phyloP scores from a whole-genome alignment of 2,329 filamentous ascomycete genomes.

The Alternaria sp. region DNA sequence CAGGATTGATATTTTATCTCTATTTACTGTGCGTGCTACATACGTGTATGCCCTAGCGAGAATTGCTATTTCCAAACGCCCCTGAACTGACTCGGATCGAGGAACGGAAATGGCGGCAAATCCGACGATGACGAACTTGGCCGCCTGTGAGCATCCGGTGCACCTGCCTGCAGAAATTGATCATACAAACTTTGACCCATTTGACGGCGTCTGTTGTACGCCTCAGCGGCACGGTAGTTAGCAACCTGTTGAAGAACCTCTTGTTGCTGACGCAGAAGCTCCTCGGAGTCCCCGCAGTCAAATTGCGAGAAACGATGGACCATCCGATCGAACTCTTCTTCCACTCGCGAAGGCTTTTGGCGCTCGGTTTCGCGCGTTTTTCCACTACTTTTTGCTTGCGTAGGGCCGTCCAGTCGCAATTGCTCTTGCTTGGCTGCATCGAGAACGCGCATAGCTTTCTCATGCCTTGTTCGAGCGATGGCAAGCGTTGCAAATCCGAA shows the following conservation, averaged over 20 bases:
- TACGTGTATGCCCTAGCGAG: not conserved
- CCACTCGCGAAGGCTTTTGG: rapidly evolving
- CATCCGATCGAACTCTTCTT: not conserved
- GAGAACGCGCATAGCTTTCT: not conserved
- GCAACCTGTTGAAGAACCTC: not conserved
- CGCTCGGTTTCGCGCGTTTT: not conserved
- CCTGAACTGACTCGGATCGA: not conserved
- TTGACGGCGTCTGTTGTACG: not conserved
- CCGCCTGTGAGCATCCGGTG: not conserved
- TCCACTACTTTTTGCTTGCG: not conserved
- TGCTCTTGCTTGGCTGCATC: not conserved
- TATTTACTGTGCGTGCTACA: not conserved
- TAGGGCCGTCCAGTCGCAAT: not conserved
- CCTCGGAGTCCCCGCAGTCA: not conserved
- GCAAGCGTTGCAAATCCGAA: not conserved
- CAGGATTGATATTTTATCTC: not conserved
- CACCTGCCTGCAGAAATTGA: not conserved
- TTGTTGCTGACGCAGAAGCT: not conserved
- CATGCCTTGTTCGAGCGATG: not conserved
- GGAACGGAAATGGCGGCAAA: not conserved
- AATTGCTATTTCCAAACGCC: not conserved
- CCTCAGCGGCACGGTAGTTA: not conserved
- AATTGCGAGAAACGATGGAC: not conserved
- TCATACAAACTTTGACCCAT: not conserved
- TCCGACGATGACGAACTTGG: not conserved